phyloP scores from a whole-genome alignment of 306 rosid species.

The Prinsepia uniflora region DNA sequence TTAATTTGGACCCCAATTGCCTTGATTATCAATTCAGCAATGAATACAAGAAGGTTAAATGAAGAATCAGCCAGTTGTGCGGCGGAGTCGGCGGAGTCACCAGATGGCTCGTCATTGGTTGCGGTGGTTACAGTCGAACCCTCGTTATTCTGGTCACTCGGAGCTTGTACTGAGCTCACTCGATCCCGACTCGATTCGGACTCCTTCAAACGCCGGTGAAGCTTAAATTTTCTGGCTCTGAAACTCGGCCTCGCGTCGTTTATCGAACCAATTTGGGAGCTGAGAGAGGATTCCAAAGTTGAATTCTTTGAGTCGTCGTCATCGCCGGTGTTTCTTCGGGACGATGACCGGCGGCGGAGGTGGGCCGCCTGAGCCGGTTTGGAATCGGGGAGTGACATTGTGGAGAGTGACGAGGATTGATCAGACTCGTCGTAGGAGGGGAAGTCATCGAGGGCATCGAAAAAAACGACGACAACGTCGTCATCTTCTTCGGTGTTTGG shows the following conservation, averaged over 20 bases:
- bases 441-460: conserved; percentile 39
- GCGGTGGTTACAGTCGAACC: conserved; percentile 48
- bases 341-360: conserved; percentile 41
- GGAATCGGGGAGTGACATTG: conserved; percentile 8
- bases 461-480: conserved; percentile 31
- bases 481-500: conserved; percentile 26
- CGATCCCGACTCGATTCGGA: conserved; percentile 23
- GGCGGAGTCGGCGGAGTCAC: conserved; percentile 40
- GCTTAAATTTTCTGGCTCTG: conserved; percentile 10
- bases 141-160: conserved; percentile 34
- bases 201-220: conserved; percentile 23
- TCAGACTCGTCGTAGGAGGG: conserved; percentile 32
- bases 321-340: conserved; percentile 12
- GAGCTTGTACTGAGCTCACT: conserved; percentile 15
- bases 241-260: conserved; percentile 22
- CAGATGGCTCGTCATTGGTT: conserved; percentile 19
- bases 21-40: conserved; percentile 50
- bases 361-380: conserved; percentile 18
- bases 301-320: conserved; percentile 27
- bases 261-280: conserved; percentile 20
- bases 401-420: conserved; percentile 35
- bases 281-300: conserved; percentile 17
- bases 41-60: conserved; percentile 34
- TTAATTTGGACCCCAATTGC: conserved; percentile 52
- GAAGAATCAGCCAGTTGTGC: conserved; percentile 31